Percentiles rank a stretch among this genome's conserved stretches.
These are phyloP conservation scores for Yamadazyma conglobata DNA, from an alignment of 1,139 yeast genomes.

Conservation along the genomic window DNA sequence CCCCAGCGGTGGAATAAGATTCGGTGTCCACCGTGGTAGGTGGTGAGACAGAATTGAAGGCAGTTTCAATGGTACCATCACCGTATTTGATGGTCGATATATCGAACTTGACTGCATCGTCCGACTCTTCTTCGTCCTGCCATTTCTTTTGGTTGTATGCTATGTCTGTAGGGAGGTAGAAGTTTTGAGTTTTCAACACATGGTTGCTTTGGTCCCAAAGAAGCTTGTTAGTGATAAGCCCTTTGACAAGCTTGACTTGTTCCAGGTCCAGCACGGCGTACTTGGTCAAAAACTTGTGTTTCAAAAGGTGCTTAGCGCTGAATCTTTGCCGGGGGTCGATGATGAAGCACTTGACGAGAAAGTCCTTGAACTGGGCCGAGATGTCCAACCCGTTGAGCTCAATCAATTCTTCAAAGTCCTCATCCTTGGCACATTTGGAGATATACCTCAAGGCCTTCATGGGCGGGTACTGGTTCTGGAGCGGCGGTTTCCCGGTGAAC, in stretches of 20 bases:
- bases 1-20: not conserved
- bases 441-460: conserved; percentile 67
- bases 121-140: conserved; percentile 20
- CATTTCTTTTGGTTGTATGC: conserved; percentile 35
- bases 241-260: conserved; percentile 20
- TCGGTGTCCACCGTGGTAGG: conserved; percentile 7
- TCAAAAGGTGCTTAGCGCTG: conserved; percentile 55
- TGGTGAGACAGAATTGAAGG: conserved; percentile 17
- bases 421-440: conserved; percentile 34
- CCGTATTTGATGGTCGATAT: conserved; percentile 28
- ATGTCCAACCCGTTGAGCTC: conserved; percentile 24
- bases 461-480: conserved; percentile 64
- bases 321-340: conserved; percentile 60
- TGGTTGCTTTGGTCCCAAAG: conserved; percentile 44
- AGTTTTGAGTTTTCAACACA: conserved; percentile 28
- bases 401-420: conserved; percentile 33
- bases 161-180: conserved; percentile 41
- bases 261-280: conserved; percentile 8
- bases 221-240: conserved; percentile 35
- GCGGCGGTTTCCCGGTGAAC: conserved; percentile 81
- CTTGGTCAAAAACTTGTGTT: conserved; percentile 53
- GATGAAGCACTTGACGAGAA: conserved; percentile 60
- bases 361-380: conserved; percentile 43
- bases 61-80: not conserved
- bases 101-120: conserved; percentile 40